phyloP scores from a whole-genome alignment of 257 asterid species.

The Salvia splendens region DNA sequence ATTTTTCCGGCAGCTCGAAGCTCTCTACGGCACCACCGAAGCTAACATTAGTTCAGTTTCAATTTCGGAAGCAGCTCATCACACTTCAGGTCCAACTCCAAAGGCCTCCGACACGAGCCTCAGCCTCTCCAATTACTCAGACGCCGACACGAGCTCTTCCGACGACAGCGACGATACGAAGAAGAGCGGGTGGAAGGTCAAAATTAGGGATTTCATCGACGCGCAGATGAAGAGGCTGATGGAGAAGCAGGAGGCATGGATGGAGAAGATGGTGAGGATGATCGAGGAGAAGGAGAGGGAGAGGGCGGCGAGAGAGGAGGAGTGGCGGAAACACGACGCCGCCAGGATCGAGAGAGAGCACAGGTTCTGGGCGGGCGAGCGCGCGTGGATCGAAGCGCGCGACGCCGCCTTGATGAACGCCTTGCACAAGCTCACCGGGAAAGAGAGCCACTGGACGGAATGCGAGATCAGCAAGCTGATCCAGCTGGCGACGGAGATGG shows the following conservation, averaged over 20 bases:
- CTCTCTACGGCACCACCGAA: constrained; percentile 66
- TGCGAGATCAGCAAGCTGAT: constrained; percentile 55
- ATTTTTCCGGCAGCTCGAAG: constrained; percentile 94
- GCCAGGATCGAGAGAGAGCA: constrained; percentile 73
- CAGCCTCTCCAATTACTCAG: constrained; percentile 72
- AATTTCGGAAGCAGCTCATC: constrained; percentile 41
- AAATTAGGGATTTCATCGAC: constrained; percentile 72
- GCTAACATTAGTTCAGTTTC: constrained; percentile 39
- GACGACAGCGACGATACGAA: constrained; percentile 46
- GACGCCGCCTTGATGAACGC: constrained; percentile 74
- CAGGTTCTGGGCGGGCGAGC: constrained; percentile 77
- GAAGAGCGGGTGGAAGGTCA: constrained; percentile 59
- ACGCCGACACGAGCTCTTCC: constrained; percentile 53
- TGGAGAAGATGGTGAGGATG: constrained; percentile 77
- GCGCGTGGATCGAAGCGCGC: constrained; percentile 83
- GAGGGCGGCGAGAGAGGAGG: constrained; percentile 67
- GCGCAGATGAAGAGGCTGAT: constrained; percentile 68
- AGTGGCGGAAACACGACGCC: constrained; percentile 77
- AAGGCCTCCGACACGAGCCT: constrained; percentile 69
- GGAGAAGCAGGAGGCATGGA: constrained; percentile 85
- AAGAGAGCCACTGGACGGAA: constrained; percentile 48
- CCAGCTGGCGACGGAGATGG: constrained; percentile 57
- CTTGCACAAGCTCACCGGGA: constrained; percentile 35
- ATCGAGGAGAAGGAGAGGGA: constrained; percentile 83
- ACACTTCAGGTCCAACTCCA: constrained; percentile 34